Base-by-base conservation (phyloP, 352 stramenopile genomes). In the Blastocystis sp. region DNA sequence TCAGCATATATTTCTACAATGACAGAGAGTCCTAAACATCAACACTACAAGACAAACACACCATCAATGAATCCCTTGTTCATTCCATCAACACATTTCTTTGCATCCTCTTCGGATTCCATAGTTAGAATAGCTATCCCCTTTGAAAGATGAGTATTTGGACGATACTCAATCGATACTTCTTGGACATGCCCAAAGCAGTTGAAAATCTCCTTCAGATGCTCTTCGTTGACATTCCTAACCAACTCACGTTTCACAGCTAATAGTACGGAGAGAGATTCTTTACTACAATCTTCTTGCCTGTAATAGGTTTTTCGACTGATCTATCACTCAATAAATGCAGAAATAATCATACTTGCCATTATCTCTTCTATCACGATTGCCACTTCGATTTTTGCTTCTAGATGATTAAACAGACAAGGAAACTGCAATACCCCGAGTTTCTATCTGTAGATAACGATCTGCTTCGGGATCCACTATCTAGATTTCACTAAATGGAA, bases 211-310 rank as follows among this genome's bases (percentile, higher is more conserved):
- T 80, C 69, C 69, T 63, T 59, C n/a, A 80, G 39, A 54, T 80
- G 69, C 5, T 80, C 52, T 52, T 80, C 69, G 27, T 61, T 80
- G 3, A 80, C 69, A 54, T 80, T 80, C 43, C 69, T 80, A 80
- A 80, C 39, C 11, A 1, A n/a, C 35, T 39, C 58, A 32, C 32
- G 3, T 29, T 24, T 32, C 21, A 61, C 46, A 6, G 6, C 42
- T 5, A 61, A 49, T 14, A 63, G 4, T 63, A 80, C 69, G 49
- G 12, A 80, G 69, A 80, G 5, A 80, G 69, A 63, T 61, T 61
- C 46, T 39, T 24, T 14, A 80, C 32, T 7, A 59, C 19, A 29
- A 80, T 46, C 42, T 63, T 80, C 24, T 24, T 69, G 59, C 69
- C 43, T 35, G 42, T 46, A 14, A 43, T 29, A 9, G 9, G n/a